Base-by-base conservation (phyloP, 2,329 filamentous ascomycete species). In the Esteya vermicola region DNA sequence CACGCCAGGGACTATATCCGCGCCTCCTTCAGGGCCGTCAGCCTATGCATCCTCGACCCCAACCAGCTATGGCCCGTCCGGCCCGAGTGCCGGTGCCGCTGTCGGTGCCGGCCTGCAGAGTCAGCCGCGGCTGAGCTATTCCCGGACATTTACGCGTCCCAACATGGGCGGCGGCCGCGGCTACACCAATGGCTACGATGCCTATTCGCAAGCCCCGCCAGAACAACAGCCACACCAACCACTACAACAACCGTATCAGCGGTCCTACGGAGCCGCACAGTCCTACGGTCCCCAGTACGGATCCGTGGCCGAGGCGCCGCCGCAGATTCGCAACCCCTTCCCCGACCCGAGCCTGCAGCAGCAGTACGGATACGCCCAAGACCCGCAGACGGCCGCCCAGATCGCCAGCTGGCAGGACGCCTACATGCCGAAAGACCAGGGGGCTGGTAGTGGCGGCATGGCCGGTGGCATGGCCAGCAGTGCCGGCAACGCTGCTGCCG, bases 341-440 rank as follows among this genome's bases (percentile, higher is more conserved):
- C 78, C 78, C 10, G 68, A 71, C 13, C 78, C 81, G 19, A 67
- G 65, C 45, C 60, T 51, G 16, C 42, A 35, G 33, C 36, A 19
- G 14, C 33, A 28, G 30, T 34, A 32, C 51, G 41, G n/a, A n/a
- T 51, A 50, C 44, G 60, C 56, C 47, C 65, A 68, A 54, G 72
- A 94, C 52, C 76, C 85, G 4, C 85, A 94, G 50, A 81, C 85
- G 65, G 85, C 91, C 43, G 85, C 85, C 23, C 85, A 93, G 58
- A 88, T 95, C 45, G 86, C 88, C 36, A 84, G 93, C 59, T 95
- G 89, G 85, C 86, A 93, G 60, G 89, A 81, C 59, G 85, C 86
- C 21, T 94, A 94, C 59, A 73, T 77, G 47, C 70, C 68, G 37
- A 78, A 72, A 50, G 78, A 81, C 37, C 26, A 28, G 18, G 14